Evolutionary conservation across 495 filamentous ascomycete genomes (phyloP), one percentile per base, ranked within the genome.

Genomic region (Jackrogersella minutella): DNA sequence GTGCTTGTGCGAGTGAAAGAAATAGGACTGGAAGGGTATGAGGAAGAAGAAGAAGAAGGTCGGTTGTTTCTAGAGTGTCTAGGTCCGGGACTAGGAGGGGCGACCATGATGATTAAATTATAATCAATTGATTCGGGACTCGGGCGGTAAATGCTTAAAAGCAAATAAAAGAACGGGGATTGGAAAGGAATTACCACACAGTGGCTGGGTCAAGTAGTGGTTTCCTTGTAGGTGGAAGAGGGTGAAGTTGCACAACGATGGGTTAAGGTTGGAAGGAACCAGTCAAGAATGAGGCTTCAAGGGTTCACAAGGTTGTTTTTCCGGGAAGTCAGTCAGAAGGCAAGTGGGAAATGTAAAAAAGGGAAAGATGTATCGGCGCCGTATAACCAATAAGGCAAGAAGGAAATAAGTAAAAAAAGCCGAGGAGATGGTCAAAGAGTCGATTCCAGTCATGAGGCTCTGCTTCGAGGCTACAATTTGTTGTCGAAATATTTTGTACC

Each of bases 81-180:
- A 5, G 26, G 11, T 14, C 57, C 26, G 24, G 60, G 51, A 0
- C 14, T 56, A 6, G 52, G 8, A 19, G 24, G 11, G 17, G 14
- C 5, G 3, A 22, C 51, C 46, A 47, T 43, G 52, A 14, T 56
- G 59, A 46, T 46, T 19, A 49, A 30, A 31, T 28, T 31, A 46
- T 24, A 7, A 8, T 14, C n/a, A 17, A 40, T 14, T 56, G 19
- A 13, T 37, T 63, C 33, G 10, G 28, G 2, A 43, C 0, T 22
- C 11, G 21, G 41, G 41, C 21, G 26, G 21, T 28, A 21, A 46
- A 19, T 21, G 6, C 26, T 46, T n/a, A 46, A 46, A n/a, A 26
- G 13, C 10, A 46, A 60, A 30, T n/a, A 36, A 58, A 65, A 53
- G n/a, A 55, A 21, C 13, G 28, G 44, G 22, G 51, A 55, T 66